A percentile compares a stretch with the other conserved stretches of the same genome.
phyloP scores from a whole-genome alignment of 768 basidiomycete species.

The Naganishia onofrii region DNA sequence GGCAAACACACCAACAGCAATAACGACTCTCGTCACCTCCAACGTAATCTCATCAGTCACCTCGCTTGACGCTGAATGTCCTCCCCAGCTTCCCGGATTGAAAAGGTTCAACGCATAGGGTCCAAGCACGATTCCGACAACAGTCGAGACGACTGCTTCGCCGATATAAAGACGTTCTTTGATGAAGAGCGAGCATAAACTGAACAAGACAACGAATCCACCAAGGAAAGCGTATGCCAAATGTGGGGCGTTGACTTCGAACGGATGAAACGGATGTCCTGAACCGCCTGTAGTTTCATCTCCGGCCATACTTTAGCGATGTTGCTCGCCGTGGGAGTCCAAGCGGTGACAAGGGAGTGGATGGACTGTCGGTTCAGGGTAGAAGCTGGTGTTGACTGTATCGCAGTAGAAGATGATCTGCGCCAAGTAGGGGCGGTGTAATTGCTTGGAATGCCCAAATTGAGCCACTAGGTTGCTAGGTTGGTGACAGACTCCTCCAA shows the following conservation, averaged over 20 bases:
- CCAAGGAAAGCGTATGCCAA: conserved; percentile 75
- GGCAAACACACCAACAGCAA: conserved; percentile 95
- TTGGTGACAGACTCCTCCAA: conserved; percentile 8
- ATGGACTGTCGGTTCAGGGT: neutral
- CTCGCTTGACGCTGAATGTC: conserved; percentile 52
- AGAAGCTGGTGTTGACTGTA: neutral
- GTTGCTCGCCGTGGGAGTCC: neutral
- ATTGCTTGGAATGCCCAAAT: neutral
- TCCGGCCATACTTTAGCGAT: neutral
- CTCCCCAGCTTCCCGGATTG: conserved; percentile 74
- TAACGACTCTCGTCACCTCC: conserved; percentile 85
- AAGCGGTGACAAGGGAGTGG: too few species aligned
- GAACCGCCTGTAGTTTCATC: conserved; percentile 14
- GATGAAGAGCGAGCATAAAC: conserved; percentile 89
- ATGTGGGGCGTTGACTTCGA: conserved; percentile 69
- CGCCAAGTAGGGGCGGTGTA: neutral
- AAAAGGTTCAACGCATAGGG: conserved; percentile 80
- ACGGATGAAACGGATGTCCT: conserved; percentile 48
- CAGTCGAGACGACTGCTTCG: conserved; percentile 92
- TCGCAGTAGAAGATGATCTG: neutral
- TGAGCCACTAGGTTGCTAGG: neutral
- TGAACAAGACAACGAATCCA: conserved; percentile 82
- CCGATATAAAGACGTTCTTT: conserved; percentile 91
- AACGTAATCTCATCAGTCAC: conserved; percentile 74
- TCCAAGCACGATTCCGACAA: conserved; percentile 88